Conservation (phyloP, 2,329 filamentous ascomycete genomes). For the Apiospora koreana region DNA sequence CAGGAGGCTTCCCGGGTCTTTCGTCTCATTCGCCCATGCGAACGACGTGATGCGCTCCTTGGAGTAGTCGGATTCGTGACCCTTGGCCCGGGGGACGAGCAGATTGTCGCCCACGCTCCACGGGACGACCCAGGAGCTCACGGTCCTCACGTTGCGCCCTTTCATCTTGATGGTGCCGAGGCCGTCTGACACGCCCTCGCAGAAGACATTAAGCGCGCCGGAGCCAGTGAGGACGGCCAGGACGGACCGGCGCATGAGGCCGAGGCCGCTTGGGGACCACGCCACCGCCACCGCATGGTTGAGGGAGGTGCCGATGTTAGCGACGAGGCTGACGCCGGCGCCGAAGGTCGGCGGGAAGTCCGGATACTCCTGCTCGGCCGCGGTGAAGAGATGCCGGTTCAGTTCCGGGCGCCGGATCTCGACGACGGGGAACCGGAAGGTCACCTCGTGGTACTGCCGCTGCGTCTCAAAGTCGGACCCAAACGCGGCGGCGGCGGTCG, state of each 20-base stretch:
- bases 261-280: constrained; percentile 62
- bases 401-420: constrained; percentile 27
- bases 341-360: constrained; percentile 38
- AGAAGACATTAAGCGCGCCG: constrained; percentile 52
- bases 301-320: constrained; percentile 50
- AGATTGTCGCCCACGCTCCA: constrained; percentile 58
- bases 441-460: constrained; percentile 32
- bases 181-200: constrained; percentile 42
- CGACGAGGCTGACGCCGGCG: constrained; percentile 47
- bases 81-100: constrained; percentile 45
- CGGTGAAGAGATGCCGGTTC: constrained; percentile 32
- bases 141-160: constrained; percentile 42
- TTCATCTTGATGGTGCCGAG: constrained; percentile 26
- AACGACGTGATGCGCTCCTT: constrained; percentile 48
- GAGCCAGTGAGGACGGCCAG: constrained; percentile 52
- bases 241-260: constrained; percentile 53
- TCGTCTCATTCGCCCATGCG: constrained; percentile 51
- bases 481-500: constrained; percentile 16
- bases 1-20: constrained; percentile 44
- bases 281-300: constrained; percentile 55
- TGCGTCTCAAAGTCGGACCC: constrained; percentile 22
- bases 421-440: constrained; percentile 32
- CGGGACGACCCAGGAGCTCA: constrained; percentile 51
- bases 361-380: constrained; percentile 25
- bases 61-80: constrained; percentile 28